Evolutionary conservation across 768 basidiomycete genomes (phyloP).

Genomic region (Baorangia bicolor): DNA sequence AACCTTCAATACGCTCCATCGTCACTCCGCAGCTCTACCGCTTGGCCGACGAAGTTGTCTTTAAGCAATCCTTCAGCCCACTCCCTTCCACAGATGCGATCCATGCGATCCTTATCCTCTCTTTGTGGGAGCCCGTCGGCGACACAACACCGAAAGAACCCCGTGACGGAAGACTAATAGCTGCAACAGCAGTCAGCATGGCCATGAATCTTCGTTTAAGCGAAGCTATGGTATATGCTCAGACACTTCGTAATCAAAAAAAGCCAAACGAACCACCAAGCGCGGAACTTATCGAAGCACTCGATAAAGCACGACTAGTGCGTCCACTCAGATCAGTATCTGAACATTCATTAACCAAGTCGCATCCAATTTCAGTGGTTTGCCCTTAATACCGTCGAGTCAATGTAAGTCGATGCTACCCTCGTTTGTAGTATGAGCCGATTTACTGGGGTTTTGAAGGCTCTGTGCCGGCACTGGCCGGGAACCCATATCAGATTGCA

Average conservation of each 20-base stretch:
- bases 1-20: conserved; percentile 32
- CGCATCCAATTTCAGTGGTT: conserved; percentile 36
- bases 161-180: conserved; percentile 41
- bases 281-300: conserved; percentile 34
- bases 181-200: conserved; percentile 45
- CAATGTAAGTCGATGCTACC: conserved; percentile 31
- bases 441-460: conserved; percentile 25
- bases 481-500: conserved; percentile 37
- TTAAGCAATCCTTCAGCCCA: conserved; percentile 42
- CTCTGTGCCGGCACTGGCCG: conserved; percentile 44
- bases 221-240: conserved; percentile 35
- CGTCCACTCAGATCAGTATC: conserved; percentile 11
- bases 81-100: conserved; percentile 42
- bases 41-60: conserved; percentile 40
- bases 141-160: conserved; percentile 30
- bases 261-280: conserved; percentile 26
- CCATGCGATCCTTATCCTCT: conserved; percentile 40
- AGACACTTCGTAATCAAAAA: conserved; percentile 30
- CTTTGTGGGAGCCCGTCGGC: conserved; percentile 44
- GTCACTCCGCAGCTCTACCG: conserved; percentile 42
- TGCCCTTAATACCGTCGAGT: conserved; percentile 37
- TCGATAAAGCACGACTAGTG: conserved; percentile 40
- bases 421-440: not conserved
- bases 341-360: conserved; percentile 15
- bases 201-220: conserved; percentile 44